phyloP scores from a whole-genome alignment of 2,329 filamentous ascomycete species.

The Fusarium guadeloupense region DNA sequence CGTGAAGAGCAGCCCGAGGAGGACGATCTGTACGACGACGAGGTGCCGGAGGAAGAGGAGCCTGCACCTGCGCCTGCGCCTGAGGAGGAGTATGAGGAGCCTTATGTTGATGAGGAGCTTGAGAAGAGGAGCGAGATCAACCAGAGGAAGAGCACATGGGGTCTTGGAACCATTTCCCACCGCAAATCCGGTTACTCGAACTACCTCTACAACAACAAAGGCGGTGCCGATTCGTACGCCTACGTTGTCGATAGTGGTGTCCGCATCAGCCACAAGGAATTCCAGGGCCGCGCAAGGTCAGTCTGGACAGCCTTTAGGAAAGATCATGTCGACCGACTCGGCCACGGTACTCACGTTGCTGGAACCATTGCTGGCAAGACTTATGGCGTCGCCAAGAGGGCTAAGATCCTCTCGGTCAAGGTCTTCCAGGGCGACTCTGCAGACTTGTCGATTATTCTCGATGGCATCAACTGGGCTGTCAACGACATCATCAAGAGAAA shows the following conservation, averaged over 20 bases:
- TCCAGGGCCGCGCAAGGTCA: constrained; percentile 58
- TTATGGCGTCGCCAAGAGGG: constrained; percentile 56
- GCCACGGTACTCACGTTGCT: constrained; percentile 56
- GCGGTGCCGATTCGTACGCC: constrained; percentile 59
- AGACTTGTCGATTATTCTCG: constrained; percentile 45
- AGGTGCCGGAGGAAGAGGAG: neutral
- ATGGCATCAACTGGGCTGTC: constrained; percentile 54
- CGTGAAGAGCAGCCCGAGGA: constrained; percentile 6
- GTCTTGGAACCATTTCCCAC: constrained; percentile 47
- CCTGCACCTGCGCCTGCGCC: too few relatives aligned
- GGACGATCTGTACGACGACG: neutral
- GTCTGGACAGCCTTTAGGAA: constrained; percentile 41
- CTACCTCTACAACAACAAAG: constrained; percentile 61
- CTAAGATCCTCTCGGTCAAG: constrained; percentile 57
- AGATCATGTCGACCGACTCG: constrained; percentile 45
- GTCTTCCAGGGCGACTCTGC: constrained; percentile 50
- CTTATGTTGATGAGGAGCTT: constrained; percentile 4
- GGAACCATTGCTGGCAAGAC: constrained; percentile 49
- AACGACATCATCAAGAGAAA: constrained; percentile 54
- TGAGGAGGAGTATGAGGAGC: neutral
- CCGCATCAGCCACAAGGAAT: constrained; percentile 61
- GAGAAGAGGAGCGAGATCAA: constrained; percentile 41
- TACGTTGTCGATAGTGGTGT: constrained; percentile 75
- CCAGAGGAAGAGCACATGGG: constrained; percentile 45
- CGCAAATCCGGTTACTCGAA: constrained; percentile 38